Evolutionary conservation across 116 monocot genomes (phyloP).

Genomic region (Trichopus zeylanicus): DNA sequence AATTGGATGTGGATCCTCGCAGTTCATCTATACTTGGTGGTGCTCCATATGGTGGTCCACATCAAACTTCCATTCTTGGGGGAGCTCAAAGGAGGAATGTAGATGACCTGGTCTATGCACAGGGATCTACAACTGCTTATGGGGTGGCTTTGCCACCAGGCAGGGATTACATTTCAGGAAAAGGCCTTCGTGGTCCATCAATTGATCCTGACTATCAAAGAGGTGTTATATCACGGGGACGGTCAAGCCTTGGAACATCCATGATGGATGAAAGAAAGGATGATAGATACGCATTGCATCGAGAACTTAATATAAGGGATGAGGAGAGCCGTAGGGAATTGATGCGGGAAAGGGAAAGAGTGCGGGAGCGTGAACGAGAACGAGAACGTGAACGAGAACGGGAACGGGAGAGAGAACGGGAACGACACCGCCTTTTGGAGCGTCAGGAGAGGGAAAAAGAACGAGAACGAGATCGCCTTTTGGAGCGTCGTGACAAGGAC

Average conservation of each 20-base stretch:
- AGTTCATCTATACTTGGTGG: slow-evolving; percentile 47
- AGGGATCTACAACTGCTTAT: slow-evolving; percentile 49
- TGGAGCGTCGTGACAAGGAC: slow-evolving; percentile 5
- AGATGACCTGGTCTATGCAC: slow-evolving; percentile 67
- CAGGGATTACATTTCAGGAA: slow-evolving; percentile 72
- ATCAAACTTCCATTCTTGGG: slow-evolving; percentile 64
- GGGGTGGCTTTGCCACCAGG: slow-evolving; percentile 80
- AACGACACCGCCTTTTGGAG: slow-evolving; percentile 1
- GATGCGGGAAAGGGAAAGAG: slow-evolving; percentile 63
- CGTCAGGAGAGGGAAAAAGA: slow-evolving; percentile 8
- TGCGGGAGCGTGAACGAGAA: slow-evolving; percentile 23
- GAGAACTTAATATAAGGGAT: slow-evolving; percentile 78
- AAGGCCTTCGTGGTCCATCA: slow-evolving; percentile 50
- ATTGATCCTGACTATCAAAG: slow-evolving; percentile 48
- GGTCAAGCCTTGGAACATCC: slow-evolving; percentile 42
- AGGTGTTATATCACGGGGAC: slow-evolving; percentile 46
- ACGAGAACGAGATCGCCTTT: neutral
- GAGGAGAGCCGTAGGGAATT: slow-evolving; percentile 79
- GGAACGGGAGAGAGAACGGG: slow-evolving; percentile 20
- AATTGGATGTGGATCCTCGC: slow-evolving; percentile 69
- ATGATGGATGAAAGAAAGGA: slow-evolving; percentile 49
- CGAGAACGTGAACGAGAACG: slow-evolving; percentile 23
- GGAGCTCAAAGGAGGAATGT: slow-evolving; percentile 62
- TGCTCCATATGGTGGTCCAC: slow-evolving; percentile 56
- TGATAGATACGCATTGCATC: slow-evolving; percentile 50